Evolutionary conservation across 1,284 basidiomycete genomes (phyloP).

Genomic region (Schizophyllum commune): DNA sequence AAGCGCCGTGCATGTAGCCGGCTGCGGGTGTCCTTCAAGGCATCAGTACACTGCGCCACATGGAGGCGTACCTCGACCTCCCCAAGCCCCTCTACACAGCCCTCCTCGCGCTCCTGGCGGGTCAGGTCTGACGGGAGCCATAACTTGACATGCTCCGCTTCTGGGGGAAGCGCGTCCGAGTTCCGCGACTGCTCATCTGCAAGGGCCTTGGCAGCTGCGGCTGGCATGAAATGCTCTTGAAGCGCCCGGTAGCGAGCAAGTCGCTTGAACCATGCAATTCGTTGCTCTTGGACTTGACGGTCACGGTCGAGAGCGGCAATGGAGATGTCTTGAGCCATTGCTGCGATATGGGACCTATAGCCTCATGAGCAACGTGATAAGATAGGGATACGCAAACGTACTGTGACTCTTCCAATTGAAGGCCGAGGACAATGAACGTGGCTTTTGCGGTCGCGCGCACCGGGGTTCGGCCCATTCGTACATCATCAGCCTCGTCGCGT

Average conservation of each 20-base stretch:
- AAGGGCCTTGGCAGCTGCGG: not conserved
- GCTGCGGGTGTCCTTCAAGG: constrained; percentile 1
- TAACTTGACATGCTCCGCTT: constrained; percentile 6
- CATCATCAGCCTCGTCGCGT: not conserved
- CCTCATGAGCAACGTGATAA: no score
- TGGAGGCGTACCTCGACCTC: constrained; percentile 4
- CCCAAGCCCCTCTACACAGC: not conserved
- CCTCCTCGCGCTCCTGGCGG: not conserved
- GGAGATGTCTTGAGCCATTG: not conserved
- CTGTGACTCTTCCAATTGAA: not conserved
- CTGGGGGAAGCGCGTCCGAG: not conserved
- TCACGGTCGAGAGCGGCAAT: not conserved
- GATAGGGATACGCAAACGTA: not conserved
- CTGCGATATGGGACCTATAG: constrained; percentile 4
- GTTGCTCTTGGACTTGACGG: constrained; percentile 4
- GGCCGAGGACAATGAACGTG: not conserved
- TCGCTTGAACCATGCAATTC: constrained; percentile 1
- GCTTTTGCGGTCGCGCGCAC: not conserved
- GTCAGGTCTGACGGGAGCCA: not conserved
- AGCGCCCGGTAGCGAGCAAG: constrained; percentile 3
- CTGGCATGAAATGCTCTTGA: constrained; percentile 6
- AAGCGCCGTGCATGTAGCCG: constrained; percentile 6
- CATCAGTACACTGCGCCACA: constrained; percentile 8
- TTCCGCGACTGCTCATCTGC: not conserved
- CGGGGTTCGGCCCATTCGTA: not conserved